Evolutionary conservation across 2,329 filamentous ascomycete species (phyloP), one percentile per base, ranked within the genome.

Genomic region (Ophiostoma quercus): DNA sequence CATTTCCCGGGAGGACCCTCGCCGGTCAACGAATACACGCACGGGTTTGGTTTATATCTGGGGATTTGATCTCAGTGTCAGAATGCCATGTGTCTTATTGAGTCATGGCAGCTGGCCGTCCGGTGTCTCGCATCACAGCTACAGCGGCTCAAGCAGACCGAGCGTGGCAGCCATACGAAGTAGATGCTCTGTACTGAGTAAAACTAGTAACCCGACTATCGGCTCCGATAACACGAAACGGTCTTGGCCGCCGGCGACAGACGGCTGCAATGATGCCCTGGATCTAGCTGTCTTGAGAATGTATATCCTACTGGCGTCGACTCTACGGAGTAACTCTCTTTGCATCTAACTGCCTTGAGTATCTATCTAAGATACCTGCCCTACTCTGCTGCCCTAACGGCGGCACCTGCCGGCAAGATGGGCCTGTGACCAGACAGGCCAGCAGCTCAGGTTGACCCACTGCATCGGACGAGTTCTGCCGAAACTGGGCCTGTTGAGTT

Each of bases 381-480:
- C 34, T 54, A 22, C 47, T 19, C 19, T 54, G 8, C 47, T 22
- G 8, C 51, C 22, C n/a, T 25, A 29, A 57, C 22, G 51, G 57
- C 57, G 62, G 32, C 62, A 22, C 34, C 19, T 39, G 6, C 62
- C 62, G 62, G 62, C 62, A 65, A 39, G 32, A 65, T 41, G 22
- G 62, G 12, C 62, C 60, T 39, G 62, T 65, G 16, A 37, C 22
- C 47, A 29, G n/a, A 57, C 51, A 29, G 60, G 9, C 16, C 60
- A 63, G 34, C 34, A 34, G 60, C 37, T 34, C 60, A 63, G 37
- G 32, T 37, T 34, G 62, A 25, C 34, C 69, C 67, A 54, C 39
- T 9, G 22, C 41, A 47, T 73, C 72, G 72, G 72, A 63, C 68
- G 66, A 71, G 67, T 71, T 71, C 47, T 73, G 72, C 72, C 72